Conservation (phyloP, 139 green algal species). For the Volvox africanus region DNA sequence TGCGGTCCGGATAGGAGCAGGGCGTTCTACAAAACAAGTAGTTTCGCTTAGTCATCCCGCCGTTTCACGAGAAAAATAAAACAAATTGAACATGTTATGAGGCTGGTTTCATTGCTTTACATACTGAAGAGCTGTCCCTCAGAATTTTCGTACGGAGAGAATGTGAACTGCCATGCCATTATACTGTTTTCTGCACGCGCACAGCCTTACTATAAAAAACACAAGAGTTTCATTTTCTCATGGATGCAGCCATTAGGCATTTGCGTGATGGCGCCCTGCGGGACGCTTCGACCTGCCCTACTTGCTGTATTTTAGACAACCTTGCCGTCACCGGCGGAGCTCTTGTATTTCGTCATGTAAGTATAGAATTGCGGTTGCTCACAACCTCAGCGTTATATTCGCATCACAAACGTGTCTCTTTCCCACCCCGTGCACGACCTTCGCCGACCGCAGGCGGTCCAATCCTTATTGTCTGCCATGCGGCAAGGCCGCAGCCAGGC, state of each 20-base stretch:
- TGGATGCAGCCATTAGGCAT: constrained; percentile 27
- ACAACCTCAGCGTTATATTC: too few species aligned
- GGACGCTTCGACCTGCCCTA: not conserved
- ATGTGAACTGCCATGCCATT: not conserved
- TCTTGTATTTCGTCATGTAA: constrained; percentile 15
- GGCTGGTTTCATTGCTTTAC: not conserved
- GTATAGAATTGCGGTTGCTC: not conserved
- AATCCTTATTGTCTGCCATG: not conserved
- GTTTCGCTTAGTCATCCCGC: too few species aligned
- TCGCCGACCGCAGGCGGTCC: not conserved
- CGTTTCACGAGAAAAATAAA: not conserved
- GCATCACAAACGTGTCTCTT: too few species aligned
- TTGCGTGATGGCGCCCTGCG: constrained; percentile 30
- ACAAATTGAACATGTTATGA: not conserved
- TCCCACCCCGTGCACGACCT: not conserved
- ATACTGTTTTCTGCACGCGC: too few species aligned
- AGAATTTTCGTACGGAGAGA: constrained; percentile 2
- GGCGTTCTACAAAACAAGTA: too few species aligned
- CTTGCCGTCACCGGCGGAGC: not conserved
- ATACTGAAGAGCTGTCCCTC: constrained; percentile 17
- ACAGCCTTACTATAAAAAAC: not conserved
- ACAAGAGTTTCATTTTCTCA: not conserved
- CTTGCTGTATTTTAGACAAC: constrained; percentile 19
- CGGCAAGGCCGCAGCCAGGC: constrained; percentile 31
- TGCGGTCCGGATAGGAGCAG: too few species aligned